These are phyloP conservation scores for Alternaria dauci DNA, from an alignment of 2,329 filamentous ascomycete species.

Conservation along the genomic window DNA sequence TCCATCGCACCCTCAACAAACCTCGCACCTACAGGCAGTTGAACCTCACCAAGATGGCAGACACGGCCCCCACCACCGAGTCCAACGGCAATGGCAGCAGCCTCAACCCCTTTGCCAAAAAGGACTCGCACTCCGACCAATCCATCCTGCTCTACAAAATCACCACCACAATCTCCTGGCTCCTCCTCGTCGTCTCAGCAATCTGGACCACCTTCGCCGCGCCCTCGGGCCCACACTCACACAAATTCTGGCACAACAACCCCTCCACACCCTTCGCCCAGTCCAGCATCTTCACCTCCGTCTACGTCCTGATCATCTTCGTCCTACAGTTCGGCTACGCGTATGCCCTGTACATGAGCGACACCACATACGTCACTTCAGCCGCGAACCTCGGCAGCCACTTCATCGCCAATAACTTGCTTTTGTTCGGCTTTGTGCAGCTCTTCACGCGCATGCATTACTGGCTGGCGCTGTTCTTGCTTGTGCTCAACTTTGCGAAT, in stretches of 20 bases:
- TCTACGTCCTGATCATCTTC: conserved; percentile 84
- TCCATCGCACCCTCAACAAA: neutral
- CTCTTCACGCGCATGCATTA: conserved; percentile 82
- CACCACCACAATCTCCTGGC: conserved; percentile 76
- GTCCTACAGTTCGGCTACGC: conserved; percentile 79
- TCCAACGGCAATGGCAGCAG: conserved; percentile 59
- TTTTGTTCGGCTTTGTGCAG: conserved; percentile 83
- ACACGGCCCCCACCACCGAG: conserved; percentile 6
- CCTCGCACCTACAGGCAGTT: neutral
- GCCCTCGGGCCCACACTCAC: conserved; percentile 67
- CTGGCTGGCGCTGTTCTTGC: conserved; percentile 76
- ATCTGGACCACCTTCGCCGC: conserved; percentile 76
- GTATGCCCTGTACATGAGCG: conserved; percentile 75
- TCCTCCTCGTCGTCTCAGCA: conserved; percentile 74
- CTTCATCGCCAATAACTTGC: conserved; percentile 85
- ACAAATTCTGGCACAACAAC: conserved; percentile 80
- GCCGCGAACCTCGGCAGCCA: conserved; percentile 82
- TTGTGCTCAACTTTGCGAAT: conserved; percentile 84
- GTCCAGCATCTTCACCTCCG: conserved; percentile 68
- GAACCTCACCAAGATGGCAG: conserved; percentile 17
- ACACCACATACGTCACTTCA: conserved; percentile 68
- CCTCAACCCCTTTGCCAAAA: conserved; percentile 77
- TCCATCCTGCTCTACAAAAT: conserved; percentile 78
- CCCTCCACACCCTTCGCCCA: conserved; percentile 77
- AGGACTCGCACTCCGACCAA: conserved; percentile 69